Evolutionary conservation across 2,329 filamentous ascomycete genomes (phyloP).

Genomic region (Didymella segeticola): DNA sequence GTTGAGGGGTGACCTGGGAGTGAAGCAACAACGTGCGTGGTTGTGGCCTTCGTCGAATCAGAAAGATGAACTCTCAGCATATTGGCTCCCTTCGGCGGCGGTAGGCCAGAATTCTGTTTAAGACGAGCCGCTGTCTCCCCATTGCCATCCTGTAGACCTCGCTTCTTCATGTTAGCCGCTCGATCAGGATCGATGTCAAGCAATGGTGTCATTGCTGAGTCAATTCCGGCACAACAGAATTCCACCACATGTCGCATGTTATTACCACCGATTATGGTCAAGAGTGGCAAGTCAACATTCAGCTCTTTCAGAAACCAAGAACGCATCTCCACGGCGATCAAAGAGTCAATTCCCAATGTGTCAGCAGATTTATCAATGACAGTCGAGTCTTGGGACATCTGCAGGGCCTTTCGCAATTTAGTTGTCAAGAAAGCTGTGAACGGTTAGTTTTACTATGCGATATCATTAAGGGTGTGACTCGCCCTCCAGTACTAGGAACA

Average conservation of each 20-base stretch:
- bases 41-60: too few relatives aligned
- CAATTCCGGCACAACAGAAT: background rate
- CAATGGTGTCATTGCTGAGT: background rate
- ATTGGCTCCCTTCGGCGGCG: too few relatives aligned
- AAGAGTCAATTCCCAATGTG: slow-evolving; percentile 38
- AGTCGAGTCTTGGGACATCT: background rate
- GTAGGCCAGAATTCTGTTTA: too few relatives aligned
- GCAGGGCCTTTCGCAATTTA: slow-evolving; percentile 1
- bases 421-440: background rate
- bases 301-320: slow-evolving; percentile 50
- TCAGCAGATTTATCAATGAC: background rate
- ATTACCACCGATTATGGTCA: slow-evolving; percentile 33
- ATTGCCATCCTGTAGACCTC: background rate
- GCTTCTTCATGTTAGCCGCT: background rate
- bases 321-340: slow-evolving; percentile 49
- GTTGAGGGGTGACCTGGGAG: too few relatives aligned
- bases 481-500: background rate
- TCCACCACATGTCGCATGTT: background rate
- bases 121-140: background rate
- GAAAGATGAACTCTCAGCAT: too few relatives aligned
- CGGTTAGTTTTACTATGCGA: background rate
- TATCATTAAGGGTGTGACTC: background rate
- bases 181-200: background rate
- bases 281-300: slow-evolving; percentile 29
- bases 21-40: too few relatives aligned